Evolutionary conservation across 371 early-diverging fungal genomes (phyloP), one percentile per base, ranked within the genome.

Genomic region (Circinella umbellata): DNA sequence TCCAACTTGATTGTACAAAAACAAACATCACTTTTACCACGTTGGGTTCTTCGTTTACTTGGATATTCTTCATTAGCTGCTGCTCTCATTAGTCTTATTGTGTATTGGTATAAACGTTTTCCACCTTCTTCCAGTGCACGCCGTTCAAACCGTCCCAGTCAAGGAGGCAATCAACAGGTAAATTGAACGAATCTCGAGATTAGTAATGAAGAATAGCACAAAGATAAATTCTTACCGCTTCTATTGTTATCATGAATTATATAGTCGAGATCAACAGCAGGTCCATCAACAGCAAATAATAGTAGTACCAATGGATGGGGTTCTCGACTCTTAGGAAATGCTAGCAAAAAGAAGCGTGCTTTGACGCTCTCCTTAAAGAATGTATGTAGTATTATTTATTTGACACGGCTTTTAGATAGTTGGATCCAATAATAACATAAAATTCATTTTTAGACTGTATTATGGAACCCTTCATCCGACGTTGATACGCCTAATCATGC

Each of bases 381-480:
- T 64, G 84, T 80, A 79, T 73, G 68, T 35, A 27, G 27, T 27
- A 27, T 27, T 27, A 8, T 35, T 10, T 46, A 37, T 27, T 37
- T 20, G 42, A 42, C 3, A 42, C 11, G 11, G 42, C 51, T 51
- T 17, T 51, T 27, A 27, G 1, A 27, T 27, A 27, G 27, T 27
- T 27, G 27, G 27, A 27, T 27, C 2, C 27, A 27, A 27, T 27
- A 27, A 27, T 27, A 27, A 27, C 27, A 27, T 27, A 27, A 27
- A 27, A 27, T 27, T 27, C 27, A 27, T 36, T 69, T 38, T 4
- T 67, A 85, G 85, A 80, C 81, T 59, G 74, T 82, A 6, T 67
- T 85, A 42, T 85, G 85, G 85, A 85, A 85, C 61, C 85, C 85
- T 46, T 85, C 85, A 13, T 76, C 81, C n/a, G 85, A 85, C 66